Conservation (phyloP, 805 yeast species). For the Huiozyma sinensis region DNA sequence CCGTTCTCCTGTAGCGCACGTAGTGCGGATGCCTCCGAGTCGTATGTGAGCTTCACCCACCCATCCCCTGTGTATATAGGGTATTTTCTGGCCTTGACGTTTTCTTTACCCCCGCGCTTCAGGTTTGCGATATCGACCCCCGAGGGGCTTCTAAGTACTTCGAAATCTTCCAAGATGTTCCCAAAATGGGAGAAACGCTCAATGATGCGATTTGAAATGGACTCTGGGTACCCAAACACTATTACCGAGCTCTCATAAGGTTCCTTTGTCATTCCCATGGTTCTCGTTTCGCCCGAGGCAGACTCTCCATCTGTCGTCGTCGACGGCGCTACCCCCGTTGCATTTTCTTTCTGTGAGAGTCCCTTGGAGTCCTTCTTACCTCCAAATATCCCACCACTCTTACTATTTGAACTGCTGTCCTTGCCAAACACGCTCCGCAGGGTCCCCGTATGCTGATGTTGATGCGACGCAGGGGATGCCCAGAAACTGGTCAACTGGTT, state of each 20-base stretch:
- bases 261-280: not conserved
- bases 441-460: too few species aligned
- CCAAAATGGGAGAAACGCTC: slow-evolving; percentile 75
- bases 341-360: not conserved
- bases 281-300: not conserved
- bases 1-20: slow-evolving; percentile 86
- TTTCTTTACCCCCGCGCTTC: slow-evolving; percentile 6
- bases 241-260: slow-evolving; percentile 52
- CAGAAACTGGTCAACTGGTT: not conserved
- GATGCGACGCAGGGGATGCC: not conserved
- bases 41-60: slow-evolving; percentile 88
- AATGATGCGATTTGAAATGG: slow-evolving; percentile 53
- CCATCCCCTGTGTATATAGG: slow-evolving; percentile 79
- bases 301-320: not conserved
- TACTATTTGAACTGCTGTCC: not conserved
- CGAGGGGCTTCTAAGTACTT: slow-evolving; percentile 29
- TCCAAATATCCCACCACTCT: not conserved
- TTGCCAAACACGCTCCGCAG: too few species aligned
- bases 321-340: not conserved
- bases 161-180: slow-evolving; percentile 63
- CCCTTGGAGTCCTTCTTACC: not conserved
- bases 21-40: slow-evolving; percentile 59
- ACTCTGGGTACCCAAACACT: slow-evolving; percentile 83
- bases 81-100: slow-evolving; percentile 22
- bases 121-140: slow-evolving; percentile 24